A percentile compares a stretch with the other conserved stretches of the same genome.
Evolutionary conservation across 2,329 filamentous ascomycete species (phyloP).

Genomic region (Fusarium buxicola): DNA sequence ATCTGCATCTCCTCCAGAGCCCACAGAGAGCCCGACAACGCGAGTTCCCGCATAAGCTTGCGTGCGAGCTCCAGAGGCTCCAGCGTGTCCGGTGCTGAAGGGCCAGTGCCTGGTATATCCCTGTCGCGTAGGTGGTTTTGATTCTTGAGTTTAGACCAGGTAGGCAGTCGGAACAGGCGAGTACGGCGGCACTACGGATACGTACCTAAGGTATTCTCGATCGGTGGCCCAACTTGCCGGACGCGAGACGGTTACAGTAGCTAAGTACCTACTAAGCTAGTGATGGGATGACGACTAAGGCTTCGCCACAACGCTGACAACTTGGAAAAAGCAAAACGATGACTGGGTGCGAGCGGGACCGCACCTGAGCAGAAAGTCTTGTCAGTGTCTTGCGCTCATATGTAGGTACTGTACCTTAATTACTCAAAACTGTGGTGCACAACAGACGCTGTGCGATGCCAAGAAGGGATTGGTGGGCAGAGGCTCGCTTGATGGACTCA

Average conservation of each 20-base stretch:
- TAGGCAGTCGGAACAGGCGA: not conserved
- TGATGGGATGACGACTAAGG: slow-evolving; percentile 26
- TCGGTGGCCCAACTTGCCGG: slow-evolving; percentile 29
- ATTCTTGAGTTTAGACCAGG: too few relatives aligned
- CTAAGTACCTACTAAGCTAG: too few relatives aligned
- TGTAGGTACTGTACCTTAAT: too few relatives aligned
- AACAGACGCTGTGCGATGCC: slow-evolving; percentile 9
- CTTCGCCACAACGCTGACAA: slow-evolving; percentile 27
- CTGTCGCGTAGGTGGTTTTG: slow-evolving; percentile 12
- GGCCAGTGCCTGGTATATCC: slow-evolving; percentile 33
- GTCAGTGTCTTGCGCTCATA: not conserved
- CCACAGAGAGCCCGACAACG: slow-evolving; percentile 18
- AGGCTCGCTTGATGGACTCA: slow-evolving; percentile 27
- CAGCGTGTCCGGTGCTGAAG: slow-evolving; percentile 3
- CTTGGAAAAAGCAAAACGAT: slow-evolving; percentile 3
- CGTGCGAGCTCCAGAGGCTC: slow-evolving; percentile 17
- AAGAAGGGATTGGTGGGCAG: slow-evolving; percentile 14
- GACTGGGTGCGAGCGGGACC: slow-evolving; percentile 28
- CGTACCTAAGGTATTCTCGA: slow-evolving; percentile 19
- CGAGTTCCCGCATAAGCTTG: slow-evolving; percentile 28
- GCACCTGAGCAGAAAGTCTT: slow-evolving; percentile 11
- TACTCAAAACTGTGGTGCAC: slow-evolving; percentile 19
- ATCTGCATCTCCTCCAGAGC: slow-evolving; percentile 31
- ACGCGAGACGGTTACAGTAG: slow-evolving; percentile 10
- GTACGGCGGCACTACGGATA: not conserved